Evolutionary conservation across 768 basidiomycete genomes (phyloP), one percentile per base, ranked within the genome.

Genomic region (Xerocomellus dryophilus): DNA sequence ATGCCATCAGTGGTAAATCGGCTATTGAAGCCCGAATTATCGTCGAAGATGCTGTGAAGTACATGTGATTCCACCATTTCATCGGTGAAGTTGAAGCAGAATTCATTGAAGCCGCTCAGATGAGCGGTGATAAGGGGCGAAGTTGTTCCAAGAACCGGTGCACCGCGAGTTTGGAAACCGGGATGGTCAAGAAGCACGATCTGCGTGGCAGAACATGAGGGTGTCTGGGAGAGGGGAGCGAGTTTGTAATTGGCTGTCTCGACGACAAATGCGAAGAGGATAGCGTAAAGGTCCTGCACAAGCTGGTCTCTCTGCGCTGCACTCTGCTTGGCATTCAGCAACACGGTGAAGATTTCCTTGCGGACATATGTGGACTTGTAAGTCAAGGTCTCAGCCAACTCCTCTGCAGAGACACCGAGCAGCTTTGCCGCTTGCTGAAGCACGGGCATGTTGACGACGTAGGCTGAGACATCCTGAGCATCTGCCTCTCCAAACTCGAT

Each of bases 221-320:
- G 74, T 10, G 72, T 69, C 8, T 73, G 68, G 1, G 76, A 68
- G 56, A 71, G 61, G 3, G 82, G 78, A 11, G 80, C 75, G 21
- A 84, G 67, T 60, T 76, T 76, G 63, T 81, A 78, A 65, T 85
- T 85, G 56, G 81, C 81, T 11, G 81, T 82, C 64, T 85, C 83
- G 45, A 83, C 79, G 40, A 85, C 76, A 55, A 78, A 85, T 0
- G 83, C 77, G 57, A 85, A 85, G 43, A 85, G 72, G 61, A 85
- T 84, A 32, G 81, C 78, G 59, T 85, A 85, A 35, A 85, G 76
- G 58, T 83, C 83, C 50, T 77, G 74, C 25, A 81, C 74, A 36
- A 85, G 73, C 29, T 73, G 73, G 54, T 85, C 81, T 29, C 83
- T 76, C 61, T 85, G 83, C 1, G 62, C 61, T 1, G 72, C 72